These are phyloP conservation scores for Calonectria ilicicola DNA, from an alignment of 2,329 filamentous ascomycete species.

Conservation along the genomic window DNA sequence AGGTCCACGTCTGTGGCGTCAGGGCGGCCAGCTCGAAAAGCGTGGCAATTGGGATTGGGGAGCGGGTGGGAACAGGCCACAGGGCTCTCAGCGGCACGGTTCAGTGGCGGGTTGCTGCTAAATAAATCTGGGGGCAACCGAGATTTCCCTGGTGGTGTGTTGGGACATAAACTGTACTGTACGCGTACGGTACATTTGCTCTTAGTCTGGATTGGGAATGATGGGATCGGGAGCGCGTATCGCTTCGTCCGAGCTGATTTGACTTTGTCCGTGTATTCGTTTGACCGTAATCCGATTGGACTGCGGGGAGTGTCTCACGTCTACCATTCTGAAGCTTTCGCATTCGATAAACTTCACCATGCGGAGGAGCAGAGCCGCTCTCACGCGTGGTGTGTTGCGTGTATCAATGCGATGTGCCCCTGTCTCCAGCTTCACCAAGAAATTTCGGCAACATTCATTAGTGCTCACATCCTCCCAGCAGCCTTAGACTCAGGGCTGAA, in stretches of 20 bases:
- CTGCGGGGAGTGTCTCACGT: constrained; percentile 4
- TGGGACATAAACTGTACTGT: constrained; percentile 22
- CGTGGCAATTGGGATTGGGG: constrained; percentile 14
- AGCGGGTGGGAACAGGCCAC: not conserved
- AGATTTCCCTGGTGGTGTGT: constrained; percentile 10
- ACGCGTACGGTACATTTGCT: constrained; percentile 12
- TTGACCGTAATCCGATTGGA: not conserved
- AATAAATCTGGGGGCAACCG: constrained; percentile 33
- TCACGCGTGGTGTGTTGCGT: constrained; percentile 14
- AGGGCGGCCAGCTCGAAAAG: constrained; percentile 13
- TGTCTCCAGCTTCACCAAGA: constrained; percentile 11
- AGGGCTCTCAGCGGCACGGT: not conserved
- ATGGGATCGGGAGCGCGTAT: constrained; percentile 9
- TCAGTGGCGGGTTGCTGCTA: constrained; percentile 30
- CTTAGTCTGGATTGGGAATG: constrained; percentile 7
- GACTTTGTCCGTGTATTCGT: constrained; percentile 1
- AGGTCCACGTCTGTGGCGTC: constrained; percentile 25
- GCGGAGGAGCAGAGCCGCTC: not conserved
- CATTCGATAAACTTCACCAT: not conserved
- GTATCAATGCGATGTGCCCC: constrained; percentile 20
- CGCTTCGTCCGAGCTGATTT: constrained; percentile 6
- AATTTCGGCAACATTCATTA: not conserved
- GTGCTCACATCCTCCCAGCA: constrained; percentile 23
- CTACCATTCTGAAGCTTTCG: not conserved
- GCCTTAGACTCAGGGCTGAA: constrained; percentile 33